phyloP scores from a whole-genome alignment of 371 early-diverging fungal species.

The Catenaria anguillulae region DNA sequence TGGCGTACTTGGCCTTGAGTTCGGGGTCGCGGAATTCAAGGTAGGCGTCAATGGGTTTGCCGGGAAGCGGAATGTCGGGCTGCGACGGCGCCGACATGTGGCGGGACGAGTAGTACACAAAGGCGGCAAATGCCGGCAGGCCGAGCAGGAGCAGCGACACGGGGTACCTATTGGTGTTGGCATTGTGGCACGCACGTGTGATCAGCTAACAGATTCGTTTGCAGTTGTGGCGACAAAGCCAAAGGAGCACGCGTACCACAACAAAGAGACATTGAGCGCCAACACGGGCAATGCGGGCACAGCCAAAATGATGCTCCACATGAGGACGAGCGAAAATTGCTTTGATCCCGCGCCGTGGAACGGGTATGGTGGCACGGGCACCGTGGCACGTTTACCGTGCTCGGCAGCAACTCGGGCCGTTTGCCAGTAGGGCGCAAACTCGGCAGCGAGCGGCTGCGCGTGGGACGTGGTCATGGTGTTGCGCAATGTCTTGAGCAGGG shows the following conservation, averaged over 20 bases:
- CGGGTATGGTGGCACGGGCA: slow-evolving; percentile 30
- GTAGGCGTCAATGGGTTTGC: slow-evolving; percentile 66
- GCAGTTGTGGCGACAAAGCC: slow-evolving; percentile 17
- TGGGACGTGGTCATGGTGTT: too few species aligned
- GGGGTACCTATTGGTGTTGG: too few species aligned
- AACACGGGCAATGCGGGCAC: slow-evolving; percentile 41
- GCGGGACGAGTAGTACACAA: slow-evolving; percentile 24
- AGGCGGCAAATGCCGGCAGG: slow-evolving; percentile 52
- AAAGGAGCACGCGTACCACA: too few species aligned
- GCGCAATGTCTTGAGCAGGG: too few species aligned
- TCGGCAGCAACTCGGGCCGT: not conserved
- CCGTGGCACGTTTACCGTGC: not conserved
- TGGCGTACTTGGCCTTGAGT: slow-evolving; percentile 46
- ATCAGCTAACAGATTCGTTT: not conserved
- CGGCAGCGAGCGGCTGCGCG: not conserved
- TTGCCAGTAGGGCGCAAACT: not conserved
- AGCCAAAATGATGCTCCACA: slow-evolving; percentile 34
- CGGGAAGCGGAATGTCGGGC: slow-evolving; percentile 42
- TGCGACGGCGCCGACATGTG: not conserved
- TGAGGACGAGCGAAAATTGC: slow-evolving; percentile 30
- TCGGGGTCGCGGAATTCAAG: slow-evolving; percentile 67
- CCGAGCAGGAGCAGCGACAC: slow-evolving; percentile 35
- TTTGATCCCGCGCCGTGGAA: slow-evolving; percentile 64
- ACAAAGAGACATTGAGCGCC: slow-evolving; percentile 37
- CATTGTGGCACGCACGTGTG: not conserved